These are phyloP conservation scores for Chytriomyces hyalinus DNA, from an alignment of 192 early-diverging fungal species.

Conservation along the genomic window DNA sequence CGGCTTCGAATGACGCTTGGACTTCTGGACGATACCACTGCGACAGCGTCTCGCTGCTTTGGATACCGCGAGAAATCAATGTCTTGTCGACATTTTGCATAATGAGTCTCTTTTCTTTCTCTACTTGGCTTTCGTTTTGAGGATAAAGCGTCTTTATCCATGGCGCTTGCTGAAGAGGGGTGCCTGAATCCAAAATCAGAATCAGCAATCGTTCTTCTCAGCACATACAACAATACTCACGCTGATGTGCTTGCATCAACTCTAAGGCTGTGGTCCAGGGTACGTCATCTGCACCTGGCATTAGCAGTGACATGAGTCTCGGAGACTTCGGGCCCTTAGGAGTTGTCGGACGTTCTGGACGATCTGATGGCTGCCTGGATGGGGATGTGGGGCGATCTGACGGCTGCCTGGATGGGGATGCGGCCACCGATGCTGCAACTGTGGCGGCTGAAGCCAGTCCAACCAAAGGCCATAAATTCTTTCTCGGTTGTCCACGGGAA, in stretches of 20 bases:
- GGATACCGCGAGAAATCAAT: neutral
- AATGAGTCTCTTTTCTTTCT: slow-evolving; percentile 1
- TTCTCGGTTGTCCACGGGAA: neutral
- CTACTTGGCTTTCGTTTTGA: neutral
- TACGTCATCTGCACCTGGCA: neutral
- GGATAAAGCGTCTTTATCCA: slow-evolving; percentile 6
- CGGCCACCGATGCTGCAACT: neutral
- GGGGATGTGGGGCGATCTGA: no score
- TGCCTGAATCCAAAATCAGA: slow-evolving; percentile 3
- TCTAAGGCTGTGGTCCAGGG: slow-evolving; percentile 9
- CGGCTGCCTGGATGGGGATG: no score
- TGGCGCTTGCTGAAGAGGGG: slow-evolving; percentile 1
- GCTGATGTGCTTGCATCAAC: slow-evolving; percentile 1
- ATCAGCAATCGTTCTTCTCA: neutral
- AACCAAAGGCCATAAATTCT: neutral
- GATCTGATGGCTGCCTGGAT: no score
- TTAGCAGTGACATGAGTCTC: no score
- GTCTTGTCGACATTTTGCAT: neutral
- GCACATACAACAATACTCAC: neutral
- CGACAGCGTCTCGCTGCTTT: neutral
- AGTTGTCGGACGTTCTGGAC: no score
- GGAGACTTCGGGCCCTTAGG: no score
- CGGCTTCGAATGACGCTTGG: neutral
- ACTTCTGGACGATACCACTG: slow-evolving; percentile 2
- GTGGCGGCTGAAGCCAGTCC: neutral